These are phyloP conservation scores for Pseudonectria foliicola DNA, from an alignment of 2,329 filamentous ascomycete genomes.

Conservation along the genomic window DNA sequence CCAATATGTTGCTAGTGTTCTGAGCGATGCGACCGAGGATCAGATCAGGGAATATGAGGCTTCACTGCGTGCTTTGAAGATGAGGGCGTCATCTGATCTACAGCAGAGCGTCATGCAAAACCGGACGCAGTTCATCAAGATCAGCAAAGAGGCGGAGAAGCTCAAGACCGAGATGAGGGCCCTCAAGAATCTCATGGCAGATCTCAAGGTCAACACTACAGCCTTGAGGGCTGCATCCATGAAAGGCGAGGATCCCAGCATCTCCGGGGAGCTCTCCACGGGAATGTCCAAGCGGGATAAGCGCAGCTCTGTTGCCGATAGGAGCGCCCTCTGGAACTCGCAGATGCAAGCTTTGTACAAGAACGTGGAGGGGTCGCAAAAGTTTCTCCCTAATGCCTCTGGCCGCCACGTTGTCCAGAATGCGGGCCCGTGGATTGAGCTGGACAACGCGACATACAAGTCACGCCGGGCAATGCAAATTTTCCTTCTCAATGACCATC, in stretches of 20 bases:
- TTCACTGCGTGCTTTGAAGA: conserved; percentile 68
- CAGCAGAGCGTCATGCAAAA: conserved; percentile 97
- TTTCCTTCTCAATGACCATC: conserved; percentile 88
- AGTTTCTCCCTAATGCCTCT: conserved; percentile 82
- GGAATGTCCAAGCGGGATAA: conserved; percentile 66
- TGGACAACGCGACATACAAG: conserved; percentile 97
- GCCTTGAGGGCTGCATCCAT: conserved; percentile 55
- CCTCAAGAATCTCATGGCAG: conserved; percentile 82
- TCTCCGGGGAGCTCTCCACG: conserved; percentile 44
- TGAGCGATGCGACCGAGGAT: conserved; percentile 79
- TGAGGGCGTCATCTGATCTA: conserved; percentile 71
- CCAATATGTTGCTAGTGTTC: conserved; percentile 65
- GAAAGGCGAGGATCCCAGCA: conserved; percentile 39
- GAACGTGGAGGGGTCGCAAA: conserved; percentile 94
- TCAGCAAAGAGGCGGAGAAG: conserved; percentile 98
- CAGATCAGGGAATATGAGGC: conserved; percentile 79
- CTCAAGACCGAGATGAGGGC: conserved; percentile 94
- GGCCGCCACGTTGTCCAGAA: conserved; percentile 94
- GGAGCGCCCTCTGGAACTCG: conserved; percentile 60
- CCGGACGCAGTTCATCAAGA: conserved; percentile 96
- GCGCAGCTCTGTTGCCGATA: conserved; percentile 76
- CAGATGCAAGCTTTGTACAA: conserved; percentile 80
- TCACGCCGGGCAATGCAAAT: conserved; percentile 82
- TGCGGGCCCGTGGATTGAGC: conserved; percentile 87
- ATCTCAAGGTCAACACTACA: conserved; percentile 73